Base-by-base conservation (phyloP, 768 basidiomycete species). In the Tremella mesenterica region DNA sequence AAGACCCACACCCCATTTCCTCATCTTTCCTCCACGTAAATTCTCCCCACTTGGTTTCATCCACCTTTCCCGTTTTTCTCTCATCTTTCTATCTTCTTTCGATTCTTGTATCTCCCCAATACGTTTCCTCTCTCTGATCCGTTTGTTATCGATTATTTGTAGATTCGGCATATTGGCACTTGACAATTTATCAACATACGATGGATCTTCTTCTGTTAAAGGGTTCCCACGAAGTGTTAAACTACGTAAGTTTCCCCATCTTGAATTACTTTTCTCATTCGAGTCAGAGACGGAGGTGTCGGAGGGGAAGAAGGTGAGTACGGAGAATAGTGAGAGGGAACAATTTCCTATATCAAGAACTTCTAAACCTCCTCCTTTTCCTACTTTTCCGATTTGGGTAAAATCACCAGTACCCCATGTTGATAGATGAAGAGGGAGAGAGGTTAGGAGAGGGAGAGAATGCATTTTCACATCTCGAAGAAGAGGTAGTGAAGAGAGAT, bases 141-240 rank as follows among this genome's bases (percentile, higher is more conserved):
- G 51, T 51, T 70, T 70, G 12, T 54, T 43, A 59, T 70, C 68
- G 44, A 70, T 58, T 29, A 70, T 70, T 52, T 70, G 68, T 25
- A 70, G 41, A 23, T 61, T 59, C 12, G 65, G 65, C 31, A 70
- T 44, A n/a, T 30, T 47, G 0, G 41, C 14, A 2, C 18, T 49
- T 44, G 63, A 62, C 8, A 69, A 31, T 4, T 56, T 29, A 5
- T 57, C 61, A 12, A 52, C 38, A 45, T 67, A 70, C 27, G 63
- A 49, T 1, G 63, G 60, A 44, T 60, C 52, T 5, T 60, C 55
- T 12, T 36, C 44, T 1, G 52, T 34, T 13, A 70, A 39, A 3
- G 68, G 68, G 44, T 70, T 70, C 4, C 59, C 59, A 36, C 61
- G 60, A 2, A 70, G 53, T 3, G 65, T 59, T 5, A 70, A 34